Base-by-base conservation (phyloP, 306 rosid genomes). In the Cucumis cinereus region DNA sequence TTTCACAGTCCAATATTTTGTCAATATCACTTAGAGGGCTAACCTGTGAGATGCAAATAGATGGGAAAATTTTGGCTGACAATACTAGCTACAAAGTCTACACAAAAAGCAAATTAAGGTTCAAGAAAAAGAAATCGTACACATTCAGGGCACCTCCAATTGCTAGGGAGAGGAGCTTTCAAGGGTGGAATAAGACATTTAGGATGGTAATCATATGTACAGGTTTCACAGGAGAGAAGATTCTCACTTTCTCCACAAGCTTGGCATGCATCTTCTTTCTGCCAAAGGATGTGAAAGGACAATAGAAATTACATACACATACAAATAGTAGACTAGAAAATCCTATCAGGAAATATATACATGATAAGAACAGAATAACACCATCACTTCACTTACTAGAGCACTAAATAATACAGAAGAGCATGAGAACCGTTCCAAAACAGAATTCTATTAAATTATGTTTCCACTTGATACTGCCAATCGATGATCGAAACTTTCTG, bases 61-160 rank as follows among this genome's bases (percentile, higher is more conserved):
- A 70, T 24, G 58, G 20, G 17, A n/a, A 7, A 53, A 77, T n/a
- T 19, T 61, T 56, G 35, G 74, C 79, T 54, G 81, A n/a, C 80
- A 70, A 43, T 36, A 62, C 49, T 62, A 80, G 73, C 77, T 38
- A 64, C 63, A 67, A 82, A 22, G 36, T 57, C 45, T 47, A 5
- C 60, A 77, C 68, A 35, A 26, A 61, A 79, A 76, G 63, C 10
- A 78, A 68, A 33, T 73, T 72, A 61, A 67, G 20, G 17, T 57
- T 78, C 72, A 26, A 75, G 35, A 60, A 80, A 19, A 80, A 56
- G 50, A 74, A 80, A 58, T 59, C 98, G 75, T 90, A 95, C 99
- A 80, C 99, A 95, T 88, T 95, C 99, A 24, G 99, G 99, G 84
- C 99, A 95, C 56, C 96, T 89, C 99, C 99, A 95, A 74, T 57